Evolutionary conservation across 2,329 filamentous ascomycete genomes (phyloP), one percentile per base, ranked within the genome.

Genomic region (Stagonosporopsis rhizophila): DNA sequence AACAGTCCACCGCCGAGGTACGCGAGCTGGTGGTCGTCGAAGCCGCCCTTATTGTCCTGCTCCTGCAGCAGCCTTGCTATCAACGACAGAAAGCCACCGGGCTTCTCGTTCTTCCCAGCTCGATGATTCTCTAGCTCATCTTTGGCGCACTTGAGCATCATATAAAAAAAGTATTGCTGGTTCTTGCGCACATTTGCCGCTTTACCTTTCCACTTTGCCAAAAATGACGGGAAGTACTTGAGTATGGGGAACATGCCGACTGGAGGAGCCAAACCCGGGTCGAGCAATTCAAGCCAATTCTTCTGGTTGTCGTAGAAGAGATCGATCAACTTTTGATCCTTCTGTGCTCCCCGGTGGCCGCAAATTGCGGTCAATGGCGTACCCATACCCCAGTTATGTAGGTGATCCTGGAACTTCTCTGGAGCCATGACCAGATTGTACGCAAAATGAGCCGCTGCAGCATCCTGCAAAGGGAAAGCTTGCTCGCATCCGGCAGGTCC

Each of bases 381-480:
- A 1, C 41, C 49, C 35, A 52, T 32, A 6, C 34, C 49, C 49
- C 49, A 52, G 20, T 52, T 52, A 17, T 41, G 49, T 1, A 52
- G 27, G 19, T 52, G 42, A 12, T 45, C 35, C 3, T 52, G 27
- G 8, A 4, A 62, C 65, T 51, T 80, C 80, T 0, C 63, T 68
- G 4, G 54, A 56, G 0, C 61, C 64, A 1, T 65, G 60, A 2
- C 67, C 19, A 56, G 69, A 32, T 66, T 70, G 11, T 52, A 41
- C 14, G 28, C 56, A 46, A 71, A 58, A 0, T 79, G 61, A 0
- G 76, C 63, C 0, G 71, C 69, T 15, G 78, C 68, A 44, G 81
- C 64, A 3, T 73, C 70, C 41, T 79, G 76, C 51, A 80, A 76
- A 0, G 75, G 63, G 15, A 68, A 65, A 60, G 72, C 78, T 2